A percentile compares a stretch with the other conserved stretches of the same genome.
phyloP scores from a whole-genome alignment of 805 yeast genomes.

The Kazachstania psychrophila region DNA sequence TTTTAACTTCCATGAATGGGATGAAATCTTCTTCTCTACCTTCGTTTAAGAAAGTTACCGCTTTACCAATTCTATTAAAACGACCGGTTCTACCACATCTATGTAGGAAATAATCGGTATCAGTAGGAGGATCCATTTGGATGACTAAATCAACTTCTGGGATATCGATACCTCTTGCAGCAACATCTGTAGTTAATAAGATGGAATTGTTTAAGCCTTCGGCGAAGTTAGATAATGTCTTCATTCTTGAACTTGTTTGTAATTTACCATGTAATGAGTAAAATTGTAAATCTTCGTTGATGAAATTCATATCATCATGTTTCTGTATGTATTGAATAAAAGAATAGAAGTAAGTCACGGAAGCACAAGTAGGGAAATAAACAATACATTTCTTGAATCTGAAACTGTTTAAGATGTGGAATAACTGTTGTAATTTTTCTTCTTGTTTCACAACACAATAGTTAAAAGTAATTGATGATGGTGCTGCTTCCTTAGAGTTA shows the following conservation, averaged over 20 bases:
- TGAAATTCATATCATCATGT: conserved; percentile 13
- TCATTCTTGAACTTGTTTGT: conserved; percentile 67
- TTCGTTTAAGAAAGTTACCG: conserved; percentile 59
- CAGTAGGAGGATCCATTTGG: conserved; percentile 93
- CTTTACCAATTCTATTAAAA: conserved; percentile 77
- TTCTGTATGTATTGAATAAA: conserved; percentile 38
- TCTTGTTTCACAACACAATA: conserved; percentile 54
- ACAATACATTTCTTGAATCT: conserved; percentile 75
- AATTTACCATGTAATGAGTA: conserved; percentile 87
- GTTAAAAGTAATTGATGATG: conserved; percentile 52
- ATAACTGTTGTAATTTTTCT: conserved; percentile 48
- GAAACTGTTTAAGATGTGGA: conserved; percentile 43
- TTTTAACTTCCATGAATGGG: conserved; percentile 68
- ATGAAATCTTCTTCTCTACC: conserved; percentile 78
- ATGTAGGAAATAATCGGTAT: conserved; percentile 84
- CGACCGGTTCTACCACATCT: conserved; percentile 94
- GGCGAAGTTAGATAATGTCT: conserved; percentile 56
- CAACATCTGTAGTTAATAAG: conserved; percentile 92
- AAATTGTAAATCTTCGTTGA: conserved; percentile 33
- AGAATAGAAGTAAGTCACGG: conserved; percentile 69
- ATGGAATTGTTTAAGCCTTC: conserved; percentile 44
- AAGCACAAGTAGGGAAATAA: conserved; percentile 82
- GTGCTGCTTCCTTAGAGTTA: conserved; percentile 45
- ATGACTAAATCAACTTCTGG: conserved; percentile 90
- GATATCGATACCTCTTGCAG: conserved; percentile 93